Evolutionary conservation across 75 land plant genomes (phyloP), one percentile per base, ranked within the genome.

Genomic region (Chamaecyparis obtusa): DNA sequence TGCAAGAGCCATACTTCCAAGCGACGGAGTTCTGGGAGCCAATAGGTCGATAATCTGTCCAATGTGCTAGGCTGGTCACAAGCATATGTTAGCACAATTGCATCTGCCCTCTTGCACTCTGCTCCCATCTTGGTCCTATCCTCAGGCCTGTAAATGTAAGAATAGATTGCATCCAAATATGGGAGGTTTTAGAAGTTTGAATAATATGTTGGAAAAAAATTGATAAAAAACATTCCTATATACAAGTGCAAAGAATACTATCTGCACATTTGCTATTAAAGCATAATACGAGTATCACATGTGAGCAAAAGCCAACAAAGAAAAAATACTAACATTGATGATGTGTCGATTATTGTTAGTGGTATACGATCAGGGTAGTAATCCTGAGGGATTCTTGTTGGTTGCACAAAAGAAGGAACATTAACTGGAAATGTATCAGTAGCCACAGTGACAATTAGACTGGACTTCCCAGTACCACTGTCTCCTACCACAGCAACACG

Each of bases 341-440:
- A 93, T 54, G 99, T 96, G 55, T 98, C 99, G 43, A 96, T 91
- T 85, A 97, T 96, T 60, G 95, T 96, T 51, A 96, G 87, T 37
- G 99, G 99, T 9, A 97, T 92, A 17, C 96, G 93, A 82, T 97
- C 99, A 3, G 99, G 98, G 85, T 92, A 96, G 87, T 91, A 92
- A 83, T 97, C 99, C 13, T 86, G 89, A 35, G 99, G 97, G 46
- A 97, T 90, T 55, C 95, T 87, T 9, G 99, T 96, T 9, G 99
- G 97, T 11, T 96, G 99, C 91, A 97, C 39, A 54, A 97, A 87
- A 4, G 93, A 89, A 16, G 97, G 97, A 14, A 91, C 96, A 55
- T 86, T 90, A 46, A 89, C 89, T 15, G 98, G 95, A 85, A 96
- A 96, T 2, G 93, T 89, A 64, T 97, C 99, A 3, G 96, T 90